Conservation (phyloP, 805 yeast species). For the Peterozyma xylosa region DNA sequence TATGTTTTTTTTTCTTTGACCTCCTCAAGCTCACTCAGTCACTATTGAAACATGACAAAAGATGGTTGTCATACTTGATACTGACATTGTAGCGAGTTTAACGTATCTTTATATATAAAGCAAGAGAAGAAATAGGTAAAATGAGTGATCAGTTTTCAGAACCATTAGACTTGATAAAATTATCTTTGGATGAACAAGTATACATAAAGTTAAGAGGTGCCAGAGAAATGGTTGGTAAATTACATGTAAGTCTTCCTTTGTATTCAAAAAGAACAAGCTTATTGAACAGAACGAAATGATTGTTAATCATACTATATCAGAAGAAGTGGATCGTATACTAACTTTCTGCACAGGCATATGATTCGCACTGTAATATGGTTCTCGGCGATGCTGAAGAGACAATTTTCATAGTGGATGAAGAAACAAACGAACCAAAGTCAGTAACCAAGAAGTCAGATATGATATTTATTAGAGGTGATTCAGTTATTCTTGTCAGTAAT, state of each 20-base stretch:
- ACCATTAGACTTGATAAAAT: constrained; percentile 86
- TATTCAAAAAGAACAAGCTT: neutral
- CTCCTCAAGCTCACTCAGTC: too few species aligned
- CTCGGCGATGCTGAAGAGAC: constrained; percentile 89
- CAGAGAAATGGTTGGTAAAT: constrained; percentile 81
- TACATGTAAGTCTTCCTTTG: constrained; percentile 49
- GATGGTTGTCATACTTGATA: too few species aligned
- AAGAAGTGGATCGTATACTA: constrained; percentile 4
- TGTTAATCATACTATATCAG: too few species aligned
- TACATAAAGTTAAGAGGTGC: constrained; percentile 90
- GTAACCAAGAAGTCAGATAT: constrained; percentile 63
- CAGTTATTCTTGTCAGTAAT: constrained; percentile 68
- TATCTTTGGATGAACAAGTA: constrained; percentile 80
- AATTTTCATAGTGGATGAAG: constrained; percentile 51
- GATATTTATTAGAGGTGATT: constrained; percentile 97
- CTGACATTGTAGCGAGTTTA: too few species aligned
- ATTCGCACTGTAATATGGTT: constrained; percentile 94
- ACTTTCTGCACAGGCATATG: constrained; percentile 52
- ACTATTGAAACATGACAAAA: too few species aligned
- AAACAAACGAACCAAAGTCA: constrained; percentile 33
- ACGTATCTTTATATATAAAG: too few species aligned
- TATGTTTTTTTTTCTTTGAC: too few species aligned
- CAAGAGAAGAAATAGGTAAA: neutral
- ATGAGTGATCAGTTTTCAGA: constrained; percentile 31
- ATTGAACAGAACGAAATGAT: too few species aligned